These are phyloP conservation scores for Populus hybrid DNA, from an alignment of 441 rosid genomes.

Conservation along the genomic window DNA sequence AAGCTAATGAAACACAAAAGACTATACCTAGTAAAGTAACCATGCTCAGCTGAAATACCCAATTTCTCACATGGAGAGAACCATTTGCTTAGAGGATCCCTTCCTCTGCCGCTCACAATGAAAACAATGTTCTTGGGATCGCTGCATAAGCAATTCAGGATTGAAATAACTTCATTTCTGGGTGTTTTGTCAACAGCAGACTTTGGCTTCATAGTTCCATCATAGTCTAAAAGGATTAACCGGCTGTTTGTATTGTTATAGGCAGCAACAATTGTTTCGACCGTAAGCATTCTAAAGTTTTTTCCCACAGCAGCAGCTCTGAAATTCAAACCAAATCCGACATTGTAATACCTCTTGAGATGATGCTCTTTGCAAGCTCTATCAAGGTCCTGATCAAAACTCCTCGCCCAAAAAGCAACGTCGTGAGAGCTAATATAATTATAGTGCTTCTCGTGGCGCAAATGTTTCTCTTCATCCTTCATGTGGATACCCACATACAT, in stretches of 20 bases:
- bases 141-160: conserved; percentile 52
- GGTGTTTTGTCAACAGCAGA: conserved; percentile 51
- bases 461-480: conserved; percentile 46
- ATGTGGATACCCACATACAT: conserved; percentile 51
- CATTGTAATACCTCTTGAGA: conserved; percentile 65
- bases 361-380: conserved; percentile 74
- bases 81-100: conserved; percentile 63
- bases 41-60: conserved; percentile 81
- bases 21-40: conserved; percentile 63
- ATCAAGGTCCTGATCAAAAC: conserved; percentile 72
- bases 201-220: conserved; percentile 69
- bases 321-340: conserved; percentile 73
- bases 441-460: conserved; percentile 17
- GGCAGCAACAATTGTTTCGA: conserved; percentile 49
- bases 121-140: conserved; percentile 65
- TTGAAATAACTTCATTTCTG: conserved; percentile 40
- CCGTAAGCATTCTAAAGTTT: conserved; percentile 56
- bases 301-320: conserved; percentile 71
- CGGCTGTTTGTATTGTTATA: conserved; percentile 51
- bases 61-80: conserved; percentile 54
- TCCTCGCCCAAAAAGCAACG: conserved; percentile 73
- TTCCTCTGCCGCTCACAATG: conserved; percentile 76
- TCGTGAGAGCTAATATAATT: conserved; percentile 82
- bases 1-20: neutral
- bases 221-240: conserved; percentile 67